Base-by-base conservation (phyloP, 2,329 filamentous ascomycete genomes). In the Aspergillus viridinutans region DNA sequence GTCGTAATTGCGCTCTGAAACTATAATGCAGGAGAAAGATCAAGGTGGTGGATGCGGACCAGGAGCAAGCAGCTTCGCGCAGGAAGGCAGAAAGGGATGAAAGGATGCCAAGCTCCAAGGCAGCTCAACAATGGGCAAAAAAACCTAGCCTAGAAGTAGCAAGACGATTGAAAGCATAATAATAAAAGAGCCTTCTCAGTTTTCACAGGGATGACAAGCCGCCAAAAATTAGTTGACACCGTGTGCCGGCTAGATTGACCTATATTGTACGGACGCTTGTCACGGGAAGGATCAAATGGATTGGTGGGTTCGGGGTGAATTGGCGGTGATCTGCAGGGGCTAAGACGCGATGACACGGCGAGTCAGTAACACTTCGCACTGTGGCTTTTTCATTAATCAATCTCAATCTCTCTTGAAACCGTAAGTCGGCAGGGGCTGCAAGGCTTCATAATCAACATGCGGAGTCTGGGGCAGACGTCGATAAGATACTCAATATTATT, bases 271-370 rank as follows among this genome's bases (percentile, higher is more conserved):
- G 28, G 51, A 57, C 52, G 55, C 55, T 54, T 57, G 51, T 57
- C 48, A 47, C 55, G 9, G 20, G 47, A 28, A 28, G n/a, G 25
- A 50, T 51, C 29, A 21, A 23, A 48, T 40, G 35, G 55, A 57
- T 54, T 57, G 55, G 52, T 54, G 52, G 51, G 48, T 45, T 26
- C 47, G 7, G 32, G 38, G 26, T 35, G 55, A 40, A 54, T 53
- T 26, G 38, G 9, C 26, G 21, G 32, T 6, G 32, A 38, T 38
- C 32, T 38, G 14, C 32, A 38, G 32, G 32, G 32, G 32, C 32
- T 6, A 35, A 35, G 5, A 35, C 0, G 14, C 5, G 32, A 35
- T 35, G 32, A 35, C 32, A 35, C 32, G 32, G 32, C 32, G 0
- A 35, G 14, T 35, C 32, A 17, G 5, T 17, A 7, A 38, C 14